A percentile compares a stretch with the other conserved stretches of the same genome.
These are phyloP conservation scores for Scleromitrula shiraiana DNA, from an alignment of 2,329 filamentous ascomycete species.

Conservation along the genomic window DNA sequence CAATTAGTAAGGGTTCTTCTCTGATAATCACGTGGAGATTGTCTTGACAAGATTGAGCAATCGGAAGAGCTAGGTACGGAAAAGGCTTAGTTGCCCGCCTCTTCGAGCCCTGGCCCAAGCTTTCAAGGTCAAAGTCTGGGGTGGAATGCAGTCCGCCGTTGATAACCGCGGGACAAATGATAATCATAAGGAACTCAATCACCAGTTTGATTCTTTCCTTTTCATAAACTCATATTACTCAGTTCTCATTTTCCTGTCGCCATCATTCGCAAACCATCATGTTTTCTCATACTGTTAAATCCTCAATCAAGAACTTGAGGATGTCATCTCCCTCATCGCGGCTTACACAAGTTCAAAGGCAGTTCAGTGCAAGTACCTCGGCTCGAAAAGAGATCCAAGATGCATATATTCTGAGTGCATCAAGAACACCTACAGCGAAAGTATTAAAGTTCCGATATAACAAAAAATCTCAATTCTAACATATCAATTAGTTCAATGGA, in stretches of 20 bases:
- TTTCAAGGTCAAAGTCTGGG: neutral
- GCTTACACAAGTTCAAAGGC: constrained; percentile 38
- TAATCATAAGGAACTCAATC: neutral
- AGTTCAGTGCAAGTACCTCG: constrained; percentile 43
- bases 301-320: constrained; percentile 18
- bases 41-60: too few species aligned
- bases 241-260: neutral
- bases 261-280: constrained; percentile 18
- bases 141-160: constrained; percentile 1
- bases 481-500: constrained; percentile 74
- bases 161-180: constrained; percentile 5
- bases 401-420: constrained; percentile 86
- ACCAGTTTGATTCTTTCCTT: neutral
- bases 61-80: neutral
- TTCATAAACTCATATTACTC: neutral
- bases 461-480: neutral
- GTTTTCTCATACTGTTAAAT: constrained; percentile 25
- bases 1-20: too few species aligned
- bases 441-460: constrained; percentile 38
- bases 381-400: constrained; percentile 65
- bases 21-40: constrained; percentile 3
- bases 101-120: neutral
- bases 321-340: constrained; percentile 26
- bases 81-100: neutral
- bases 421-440: constrained; percentile 84